Evolutionary conservation across 768 basidiomycete genomes (phyloP), one percentile per base, ranked within the genome.

Genomic region (Leccinum subgranulosum): DNA sequence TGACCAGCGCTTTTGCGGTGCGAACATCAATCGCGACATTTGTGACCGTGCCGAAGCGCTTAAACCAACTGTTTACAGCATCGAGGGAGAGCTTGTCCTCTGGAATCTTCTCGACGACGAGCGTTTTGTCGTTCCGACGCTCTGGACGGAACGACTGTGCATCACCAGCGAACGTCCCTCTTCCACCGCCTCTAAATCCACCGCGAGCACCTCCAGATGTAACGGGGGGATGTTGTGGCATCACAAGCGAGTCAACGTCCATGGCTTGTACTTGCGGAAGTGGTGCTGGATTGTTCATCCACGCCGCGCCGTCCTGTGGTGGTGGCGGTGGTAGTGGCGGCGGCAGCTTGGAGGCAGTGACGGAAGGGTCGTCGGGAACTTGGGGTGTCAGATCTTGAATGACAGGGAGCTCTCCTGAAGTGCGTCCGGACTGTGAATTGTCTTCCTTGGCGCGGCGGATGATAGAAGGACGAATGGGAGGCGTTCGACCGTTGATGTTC

Each of bases 101-200:
- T 0, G 95, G 95, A 56, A 98, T 95, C 76, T 94, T 94, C 73
- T 97, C 93, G 34, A 98, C 88, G 14, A 97, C 92, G 21, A 98
- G 79, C 0, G 90, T 93, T 74, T 87, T 90, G 71, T 87, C 85
- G 58, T 81, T 83, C 56, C 86, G 78, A 60, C 82, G 81, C 60
- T 85, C 84, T 27, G 84, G 84, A 10, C 83, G 83, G 76, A 88
- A 87, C 55, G 77, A 83, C 57, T 84, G 83, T 7, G 79, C 83
- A 29, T 88, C 87, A 6, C 82, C 84, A 49, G 78, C 74, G 64
- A 88, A 90, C n/a, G 77, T 79, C 28, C 86, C 84, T 28, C 75
- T 74, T 4, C 81, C 79, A 6, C 76, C 75, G 1, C 81, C 80
- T 49, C 79, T 72, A 51, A 79, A 73, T 5, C 77, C 77, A 46